Percentiles rank a stretch among this genome's conserved stretches.
Conservation (phyloP, 2,329 filamentous ascomycete species). For the Pleoardoris graminearum region DNA sequence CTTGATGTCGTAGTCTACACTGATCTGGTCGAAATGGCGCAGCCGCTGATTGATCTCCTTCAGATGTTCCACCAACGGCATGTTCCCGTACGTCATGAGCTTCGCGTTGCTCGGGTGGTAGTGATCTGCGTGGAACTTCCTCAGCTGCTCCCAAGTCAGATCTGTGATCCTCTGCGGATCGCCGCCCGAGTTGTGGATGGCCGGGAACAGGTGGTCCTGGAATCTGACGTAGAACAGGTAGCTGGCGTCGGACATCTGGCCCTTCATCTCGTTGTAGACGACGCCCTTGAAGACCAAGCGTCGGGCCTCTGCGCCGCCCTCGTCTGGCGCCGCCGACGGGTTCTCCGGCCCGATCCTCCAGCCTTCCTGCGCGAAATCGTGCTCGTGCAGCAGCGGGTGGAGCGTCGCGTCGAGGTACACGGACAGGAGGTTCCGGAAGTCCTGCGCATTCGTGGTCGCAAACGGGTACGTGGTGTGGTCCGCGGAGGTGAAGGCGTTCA, state of each 20-base stretch:
- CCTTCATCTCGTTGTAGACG: slow-evolving; percentile 99
- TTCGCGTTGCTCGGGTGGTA: slow-evolving; percentile 98
- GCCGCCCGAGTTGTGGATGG: slow-evolving; percentile 94
- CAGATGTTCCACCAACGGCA: slow-evolving; percentile 81
- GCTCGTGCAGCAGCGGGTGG: slow-evolving; percentile 83
- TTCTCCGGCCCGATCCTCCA: slow-evolving; percentile 97
- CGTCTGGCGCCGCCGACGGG: slow-evolving; percentile 56
- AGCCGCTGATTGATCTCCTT: slow-evolving; percentile 76
- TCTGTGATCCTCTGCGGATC: slow-evolving; percentile 97
- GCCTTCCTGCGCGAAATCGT: slow-evolving; percentile 94
- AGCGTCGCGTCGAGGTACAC: slow-evolving; percentile 96
- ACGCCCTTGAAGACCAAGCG: slow-evolving; percentile 93
- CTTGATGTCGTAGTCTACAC: slow-evolving; percentile 73
- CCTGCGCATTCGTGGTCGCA: slow-evolving; percentile 91
- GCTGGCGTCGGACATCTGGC: slow-evolving; percentile 95
- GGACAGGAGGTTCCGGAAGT: slow-evolving; percentile 93
- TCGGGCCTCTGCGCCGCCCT: slow-evolving; percentile 59
- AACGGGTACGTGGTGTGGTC: slow-evolving; percentile 98
- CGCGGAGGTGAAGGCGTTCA: slow-evolving; percentile 97
- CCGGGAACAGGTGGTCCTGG: slow-evolving; percentile 91
- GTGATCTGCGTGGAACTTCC: slow-evolving; percentile 85
- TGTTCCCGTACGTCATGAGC: slow-evolving; percentile 91
- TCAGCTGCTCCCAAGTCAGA: slow-evolving; percentile 86
- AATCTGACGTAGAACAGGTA: slow-evolving; percentile 96
- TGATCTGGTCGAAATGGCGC: slow-evolving; percentile 70